These are phyloP conservation scores for Chalciporus piperatus DNA, from an alignment of 768 basidiomycete species.

Conservation along the genomic window DNA sequence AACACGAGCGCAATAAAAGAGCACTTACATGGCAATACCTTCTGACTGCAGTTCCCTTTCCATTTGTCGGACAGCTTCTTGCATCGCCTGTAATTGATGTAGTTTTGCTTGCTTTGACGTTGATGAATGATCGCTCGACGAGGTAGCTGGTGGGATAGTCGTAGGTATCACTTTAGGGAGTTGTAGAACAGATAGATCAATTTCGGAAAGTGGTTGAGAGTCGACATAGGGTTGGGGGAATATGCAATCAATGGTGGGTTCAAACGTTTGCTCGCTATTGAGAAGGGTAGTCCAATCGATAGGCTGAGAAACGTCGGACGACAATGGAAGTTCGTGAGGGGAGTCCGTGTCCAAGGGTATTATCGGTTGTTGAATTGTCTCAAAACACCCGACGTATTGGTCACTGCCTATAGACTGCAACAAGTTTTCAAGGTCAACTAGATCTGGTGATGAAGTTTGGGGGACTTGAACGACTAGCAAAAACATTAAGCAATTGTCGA, in stretches of 20 bases:
- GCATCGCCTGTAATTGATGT: conserved; percentile 27
- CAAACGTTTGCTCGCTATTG: background rate
- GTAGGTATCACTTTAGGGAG: conserved; percentile 3
- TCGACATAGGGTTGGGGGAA: background rate
- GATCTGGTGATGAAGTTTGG: no score
- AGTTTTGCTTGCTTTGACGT: conserved; percentile 17
- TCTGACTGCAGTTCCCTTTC: conserved; percentile 31
- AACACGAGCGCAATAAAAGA: no score
- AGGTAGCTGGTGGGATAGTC: background rate
- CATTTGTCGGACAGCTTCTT: conserved; percentile 33
- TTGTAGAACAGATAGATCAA: conserved; percentile 28
- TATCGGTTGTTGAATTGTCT: no score
- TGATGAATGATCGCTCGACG: background rate
- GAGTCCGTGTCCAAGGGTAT: no score
- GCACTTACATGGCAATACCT: conserved; percentile 12
- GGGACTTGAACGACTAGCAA: no score
- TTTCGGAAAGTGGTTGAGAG: conserved; percentile 15
- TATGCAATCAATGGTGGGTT: background rate
- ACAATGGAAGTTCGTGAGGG: no score
- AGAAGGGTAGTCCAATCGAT: conserved; percentile 21
- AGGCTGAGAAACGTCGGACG: no score
- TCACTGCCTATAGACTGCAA: no score
- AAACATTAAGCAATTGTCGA: no score
- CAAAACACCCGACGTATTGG: no score
- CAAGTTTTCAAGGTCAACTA: no score